Conservation (phyloP, 768 basidiomycete genomes). For the Glaciozyma antarctica region DNA sequence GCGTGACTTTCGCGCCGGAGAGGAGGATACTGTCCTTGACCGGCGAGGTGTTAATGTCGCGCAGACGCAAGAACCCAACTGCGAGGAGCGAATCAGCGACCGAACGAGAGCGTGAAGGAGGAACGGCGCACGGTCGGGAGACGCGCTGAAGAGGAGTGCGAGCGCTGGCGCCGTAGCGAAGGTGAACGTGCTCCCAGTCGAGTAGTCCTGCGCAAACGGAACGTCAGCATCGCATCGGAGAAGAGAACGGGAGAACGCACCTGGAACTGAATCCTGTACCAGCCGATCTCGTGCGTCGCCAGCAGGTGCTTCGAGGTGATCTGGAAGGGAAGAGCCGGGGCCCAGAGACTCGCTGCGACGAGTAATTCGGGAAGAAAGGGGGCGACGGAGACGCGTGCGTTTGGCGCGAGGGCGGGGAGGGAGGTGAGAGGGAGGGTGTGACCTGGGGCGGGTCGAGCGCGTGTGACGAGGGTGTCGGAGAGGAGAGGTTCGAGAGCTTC, state of each 20-base stretch:
- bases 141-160: no score
- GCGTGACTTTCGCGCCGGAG: no score
- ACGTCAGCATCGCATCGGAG: no score
- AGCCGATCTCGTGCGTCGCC: background rate
- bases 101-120: no score
- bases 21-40: no score
- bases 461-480: background rate
- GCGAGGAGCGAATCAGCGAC: no score
- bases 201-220: no score
- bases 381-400: background rate
- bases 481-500: background rate
- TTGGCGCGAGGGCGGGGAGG: background rate
- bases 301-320: background rate
- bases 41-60: no score
- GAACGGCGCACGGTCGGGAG: no score
- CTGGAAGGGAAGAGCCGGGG: background rate
- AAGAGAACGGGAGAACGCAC: background rate
- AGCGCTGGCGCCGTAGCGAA: no score
- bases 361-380: background rate
- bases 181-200: no score
- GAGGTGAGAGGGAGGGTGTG: background rate
- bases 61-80: no score
- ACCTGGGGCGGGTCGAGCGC: background rate
- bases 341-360: background rate
- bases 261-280: background rate